A percentile compares a stretch with the other conserved stretches of the same genome.
These are phyloP conservation scores for Penicillium macrosclerotiorum DNA, from an alignment of 495 filamentous ascomycete species.

Conservation along the genomic window DNA sequence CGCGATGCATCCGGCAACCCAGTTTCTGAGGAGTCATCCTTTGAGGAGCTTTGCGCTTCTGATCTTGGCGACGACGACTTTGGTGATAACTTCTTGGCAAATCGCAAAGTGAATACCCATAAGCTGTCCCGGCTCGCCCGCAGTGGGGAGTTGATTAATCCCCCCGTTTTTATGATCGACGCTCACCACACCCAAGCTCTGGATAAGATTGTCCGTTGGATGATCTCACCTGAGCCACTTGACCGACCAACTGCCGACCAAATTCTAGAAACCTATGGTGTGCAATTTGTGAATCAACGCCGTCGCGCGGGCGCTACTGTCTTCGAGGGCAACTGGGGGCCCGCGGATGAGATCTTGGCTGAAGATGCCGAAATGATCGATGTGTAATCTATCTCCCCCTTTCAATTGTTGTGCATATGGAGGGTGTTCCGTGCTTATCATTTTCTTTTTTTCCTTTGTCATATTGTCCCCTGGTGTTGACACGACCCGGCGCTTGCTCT, in stretches of 20 bases:
- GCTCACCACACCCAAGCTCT: conserved; percentile 64
- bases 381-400: conserved; percentile 47
- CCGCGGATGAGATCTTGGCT: conserved; percentile 67
- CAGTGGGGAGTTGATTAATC: conserved; percentile 66
- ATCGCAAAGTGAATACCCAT: conserved; percentile 22
- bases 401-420: conserved; percentile 39
- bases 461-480: conserved; percentile 31
- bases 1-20: conserved; percentile 76
- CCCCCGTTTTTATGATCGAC: conserved; percentile 85
- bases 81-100: conserved; percentile 31
- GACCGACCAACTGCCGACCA: conserved; percentile 72
- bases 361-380: conserved; percentile 75
- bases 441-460: conserved; percentile 37
- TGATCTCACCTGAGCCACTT: conserved; percentile 76
- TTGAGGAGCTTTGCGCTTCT: conserved; percentile 51
- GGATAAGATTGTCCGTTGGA: conserved; percentile 81
- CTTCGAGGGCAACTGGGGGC: conserved; percentile 95
- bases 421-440: conserved; percentile 34
- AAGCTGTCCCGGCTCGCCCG: conserved; percentile 36
- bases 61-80: conserved; percentile 48
- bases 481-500: conserved; percentile 17
- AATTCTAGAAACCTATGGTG: conserved; percentile 62
- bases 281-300: conserved; percentile 72
- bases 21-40: conserved; percentile 45
- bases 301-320: conserved; percentile 83